Percentiles rank a stretch among this genome's conserved stretches.
These are phyloP conservation scores for Xanthoconium stramineum DNA, from an alignment of 768 basidiomycete genomes.

Conservation along the genomic window DNA sequence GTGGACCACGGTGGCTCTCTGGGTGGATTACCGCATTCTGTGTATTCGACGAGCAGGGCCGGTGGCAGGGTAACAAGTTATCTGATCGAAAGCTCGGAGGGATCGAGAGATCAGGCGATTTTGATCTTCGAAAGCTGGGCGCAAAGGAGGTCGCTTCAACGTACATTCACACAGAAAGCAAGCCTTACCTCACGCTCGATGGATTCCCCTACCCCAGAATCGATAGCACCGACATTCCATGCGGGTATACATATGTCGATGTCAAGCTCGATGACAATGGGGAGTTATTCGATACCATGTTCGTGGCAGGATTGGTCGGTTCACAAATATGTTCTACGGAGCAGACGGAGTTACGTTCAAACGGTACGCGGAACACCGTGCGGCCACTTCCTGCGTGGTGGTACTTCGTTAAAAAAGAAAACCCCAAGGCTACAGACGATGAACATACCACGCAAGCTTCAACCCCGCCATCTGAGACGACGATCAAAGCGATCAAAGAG, in stretches of 20 bases:
- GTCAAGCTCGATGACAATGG: slow-evolving; percentile 1
- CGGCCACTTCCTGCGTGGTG: neutral
- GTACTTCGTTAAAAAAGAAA: neutral
- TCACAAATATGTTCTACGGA: neutral
- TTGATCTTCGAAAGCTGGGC: too few relatives aligned
- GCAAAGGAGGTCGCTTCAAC: neutral
- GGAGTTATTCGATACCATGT: neutral
- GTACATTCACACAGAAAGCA: neutral
- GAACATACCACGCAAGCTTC: too few relatives aligned
- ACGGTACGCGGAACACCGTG: neutral
- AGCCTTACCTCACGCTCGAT: neutral
- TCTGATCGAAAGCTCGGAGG: neutral
- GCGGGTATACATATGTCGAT: neutral
- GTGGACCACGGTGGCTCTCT: neutral
- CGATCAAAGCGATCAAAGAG: too few relatives aligned
- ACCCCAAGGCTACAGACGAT: too few relatives aligned
- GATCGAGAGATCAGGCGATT: neutral
- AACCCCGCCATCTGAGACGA: too few relatives aligned
- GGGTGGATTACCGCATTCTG: neutral
- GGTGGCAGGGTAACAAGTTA: neutral
- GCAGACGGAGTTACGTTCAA: neutral
- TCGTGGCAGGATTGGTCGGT: neutral
- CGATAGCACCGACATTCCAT: neutral
- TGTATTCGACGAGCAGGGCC: neutral
- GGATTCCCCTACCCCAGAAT: neutral